Evolutionary conservation across 2,329 filamentous ascomycete genomes (phyloP).

Genomic region (Colletotrichum chlorophyti): DNA sequence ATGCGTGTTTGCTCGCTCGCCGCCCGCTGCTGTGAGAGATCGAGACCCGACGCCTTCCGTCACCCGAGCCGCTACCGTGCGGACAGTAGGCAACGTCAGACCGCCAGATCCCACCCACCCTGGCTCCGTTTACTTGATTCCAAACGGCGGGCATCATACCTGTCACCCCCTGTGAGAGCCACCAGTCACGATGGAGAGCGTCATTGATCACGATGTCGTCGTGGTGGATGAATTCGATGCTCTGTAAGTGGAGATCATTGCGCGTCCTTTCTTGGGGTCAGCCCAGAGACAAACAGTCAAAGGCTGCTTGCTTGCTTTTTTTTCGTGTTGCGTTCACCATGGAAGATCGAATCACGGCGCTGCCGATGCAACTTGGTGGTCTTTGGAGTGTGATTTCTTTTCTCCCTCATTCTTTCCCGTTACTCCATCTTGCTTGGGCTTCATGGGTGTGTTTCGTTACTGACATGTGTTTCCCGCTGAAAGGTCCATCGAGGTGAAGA

Average conservation of each 20-base stretch:
- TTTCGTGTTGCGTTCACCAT: too few relatives aligned
- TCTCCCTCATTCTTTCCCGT: neutral
- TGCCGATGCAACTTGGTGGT: neutral
- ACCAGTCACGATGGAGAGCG: conserved; percentile 37
- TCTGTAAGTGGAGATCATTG: conserved; percentile 48
- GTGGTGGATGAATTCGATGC: conserved; percentile 62
- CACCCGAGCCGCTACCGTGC: too few relatives aligned
- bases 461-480: neutral
- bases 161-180: neutral
- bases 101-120: neutral
- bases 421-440: too few relatives aligned
- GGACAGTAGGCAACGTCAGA: neutral
- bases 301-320: neutral
- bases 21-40: neutral
- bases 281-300: too few relatives aligned
- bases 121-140: neutral
- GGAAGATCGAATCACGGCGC: neutral
- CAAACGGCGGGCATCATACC: neutral
- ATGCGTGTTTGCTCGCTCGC: too few relatives aligned
- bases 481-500: conserved; percentile 48
- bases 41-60: too few relatives aligned
- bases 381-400: neutral
- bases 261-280: neutral
- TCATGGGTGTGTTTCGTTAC: too few relatives aligned
- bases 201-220: conserved; percentile 48